Percentiles rank a stretch among this genome's conserved stretches.
phyloP scores from a whole-genome alignment of 805 yeast genomes.

The Yarrowia porcina region DNA sequence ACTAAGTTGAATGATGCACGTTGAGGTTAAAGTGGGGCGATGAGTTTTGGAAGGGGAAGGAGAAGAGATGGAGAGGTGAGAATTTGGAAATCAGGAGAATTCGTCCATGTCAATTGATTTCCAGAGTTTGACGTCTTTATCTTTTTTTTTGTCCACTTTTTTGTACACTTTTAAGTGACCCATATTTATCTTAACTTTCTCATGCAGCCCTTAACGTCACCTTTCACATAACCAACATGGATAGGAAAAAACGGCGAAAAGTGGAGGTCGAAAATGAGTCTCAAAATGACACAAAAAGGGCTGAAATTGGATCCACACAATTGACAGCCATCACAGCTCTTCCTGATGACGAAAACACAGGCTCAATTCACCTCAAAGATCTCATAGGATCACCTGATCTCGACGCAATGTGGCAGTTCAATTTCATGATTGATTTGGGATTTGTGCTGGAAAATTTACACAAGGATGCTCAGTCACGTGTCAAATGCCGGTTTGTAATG shows the following conservation, averaged over 20 bases:
- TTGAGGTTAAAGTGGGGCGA: too few relatives aligned
- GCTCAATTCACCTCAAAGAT: constrained; percentile 30
- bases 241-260: background rate
- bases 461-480: constrained; percentile 23
- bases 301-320: background rate
- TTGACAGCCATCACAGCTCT: background rate
- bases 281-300: too few relatives aligned
- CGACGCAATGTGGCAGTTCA: constrained; percentile 37
- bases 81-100: background rate
- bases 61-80: too few relatives aligned
- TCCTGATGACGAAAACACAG: constrained; percentile 27
- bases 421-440: constrained; percentile 33
- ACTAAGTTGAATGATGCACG: background rate
- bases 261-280: background rate
- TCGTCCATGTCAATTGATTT: too few relatives aligned
- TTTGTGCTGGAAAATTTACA: constrained; percentile 33
- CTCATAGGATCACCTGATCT: constrained; percentile 32
- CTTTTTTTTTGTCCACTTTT: too few relatives aligned
- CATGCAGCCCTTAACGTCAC: too few relatives aligned
- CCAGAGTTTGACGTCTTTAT: too few relatives aligned
- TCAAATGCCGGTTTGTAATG: constrained; percentile 29
- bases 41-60: too few relatives aligned
- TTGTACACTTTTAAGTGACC: too few relatives aligned
- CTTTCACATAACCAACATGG: background rate
- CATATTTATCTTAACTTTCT: too few relatives aligned